phyloP scores from a whole-genome alignment of 2,329 filamentous ascomycete genomes.

The Aspergillus transmontanensis region DNA sequence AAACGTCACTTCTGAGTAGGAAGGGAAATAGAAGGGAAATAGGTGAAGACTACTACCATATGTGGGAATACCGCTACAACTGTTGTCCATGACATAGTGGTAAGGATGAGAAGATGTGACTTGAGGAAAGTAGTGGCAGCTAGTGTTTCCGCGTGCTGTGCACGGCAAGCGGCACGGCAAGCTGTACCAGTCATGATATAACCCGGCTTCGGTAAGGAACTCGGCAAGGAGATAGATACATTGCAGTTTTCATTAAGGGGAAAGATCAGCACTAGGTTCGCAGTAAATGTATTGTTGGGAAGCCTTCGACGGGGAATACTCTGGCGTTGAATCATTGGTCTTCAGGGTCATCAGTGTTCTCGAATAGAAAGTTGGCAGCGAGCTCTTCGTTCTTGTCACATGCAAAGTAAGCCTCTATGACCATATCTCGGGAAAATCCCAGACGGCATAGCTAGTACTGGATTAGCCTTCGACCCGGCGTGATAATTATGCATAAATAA shows the following conservation, averaged over 20 bases:
- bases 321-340: slow-evolving; percentile 28
- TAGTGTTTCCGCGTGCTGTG: background rate
- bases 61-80: slow-evolving; percentile 13
- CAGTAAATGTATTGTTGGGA: background rate
- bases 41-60: slow-evolving; percentile 16
- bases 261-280: slow-evolving; percentile 13
- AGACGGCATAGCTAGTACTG: slow-evolving; percentile 75
- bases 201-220: background rate
- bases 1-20: slow-evolving; percentile 22
- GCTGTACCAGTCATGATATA: background rate
- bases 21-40: slow-evolving; percentile 1
- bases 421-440: slow-evolving; percentile 88
- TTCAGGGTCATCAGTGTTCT: slow-evolving; percentile 84
- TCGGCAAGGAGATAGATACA: slow-evolving; percentile 13
- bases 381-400: slow-evolving; percentile 99
- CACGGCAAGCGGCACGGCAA: background rate
- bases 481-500: background rate
- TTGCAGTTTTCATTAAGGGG: slow-evolving; percentile 20
- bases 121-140: slow-evolving; percentile 1
- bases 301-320: background rate
- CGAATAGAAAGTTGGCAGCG: slow-evolving; percentile 96
- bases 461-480: slow-evolving; percentile 20
- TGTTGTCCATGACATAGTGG: slow-evolving; percentile 1
- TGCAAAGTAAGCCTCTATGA: slow-evolving; percentile 97
- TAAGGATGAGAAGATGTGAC: background rate